Evolutionary conservation across 768 basidiomycete genomes (phyloP), one percentile per base, ranked within the genome.

Genomic region (Pleurotus platypus): DNA sequence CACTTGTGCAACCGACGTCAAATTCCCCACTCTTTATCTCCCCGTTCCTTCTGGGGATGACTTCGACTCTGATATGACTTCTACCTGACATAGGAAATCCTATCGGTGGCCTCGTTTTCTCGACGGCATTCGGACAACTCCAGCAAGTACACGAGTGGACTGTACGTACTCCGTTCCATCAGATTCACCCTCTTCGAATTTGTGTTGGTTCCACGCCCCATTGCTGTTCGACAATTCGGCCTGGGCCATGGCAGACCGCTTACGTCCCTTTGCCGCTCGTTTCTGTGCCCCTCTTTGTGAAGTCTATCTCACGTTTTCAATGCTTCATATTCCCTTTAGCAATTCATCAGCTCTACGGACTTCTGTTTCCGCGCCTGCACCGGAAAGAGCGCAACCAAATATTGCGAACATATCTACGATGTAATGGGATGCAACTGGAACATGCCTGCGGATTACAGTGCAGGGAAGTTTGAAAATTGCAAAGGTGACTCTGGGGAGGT

Each of bases 341-440:
- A 86, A 69, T 88, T 86, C 64, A 75, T 90, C 56, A 77, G 81
- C 4, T 74, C 73, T 60, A 65, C 74, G 46, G 69, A 80, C 60
- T 92, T 89, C 72, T 92, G 89, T 72, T 81, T 90, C 73, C 83
- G 88, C 46, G 86, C 81, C 13, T 90, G 87, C 69, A 82, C 81
- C 56, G 74, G 72, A 0, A 70, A 73, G 5, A 70, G 68, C 20
- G 81, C 85, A 1, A 78, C 83, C 1, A 67, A 64, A 2, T 72
- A 76, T 62, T 90, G 87, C 66, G 75, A 88, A 62, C 85, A 85
- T 61, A 83, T 87, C 60, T 79, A 79, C 66, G 77, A 78, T 61
- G 65, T 73, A 22, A 75, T 83, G 72, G 85, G 79, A 3, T 78
- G 89, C 63, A 67, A 38, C 4, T 87, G 85, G 82, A 83, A 86